Evolutionary conservation across 2,329 filamentous ascomycete species (phyloP).

Genomic region (Ramichloridium luteum): DNA sequence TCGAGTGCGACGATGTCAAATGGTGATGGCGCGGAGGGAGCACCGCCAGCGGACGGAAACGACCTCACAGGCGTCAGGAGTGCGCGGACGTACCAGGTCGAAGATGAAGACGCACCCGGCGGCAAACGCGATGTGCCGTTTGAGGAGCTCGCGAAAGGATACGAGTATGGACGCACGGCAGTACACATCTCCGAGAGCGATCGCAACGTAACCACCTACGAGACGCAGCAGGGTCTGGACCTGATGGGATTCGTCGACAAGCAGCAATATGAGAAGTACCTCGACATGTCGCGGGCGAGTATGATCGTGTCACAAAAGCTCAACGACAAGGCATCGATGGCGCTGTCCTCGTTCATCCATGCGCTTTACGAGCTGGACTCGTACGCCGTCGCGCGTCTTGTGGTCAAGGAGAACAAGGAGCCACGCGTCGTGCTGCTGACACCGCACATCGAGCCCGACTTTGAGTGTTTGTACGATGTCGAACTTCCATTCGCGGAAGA

Average conservation of each 20-base stretch:
- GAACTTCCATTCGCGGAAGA: slow-evolving; percentile 91
- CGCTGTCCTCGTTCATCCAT: slow-evolving; percentile 79
- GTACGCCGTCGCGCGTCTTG: slow-evolving; percentile 75
- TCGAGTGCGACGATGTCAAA: slow-evolving; percentile 37
- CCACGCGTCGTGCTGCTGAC: slow-evolving; percentile 67
- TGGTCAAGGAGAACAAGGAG: slow-evolving; percentile 69
- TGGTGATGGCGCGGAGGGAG: slow-evolving; percentile 18
- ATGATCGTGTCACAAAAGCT: slow-evolving; percentile 64
- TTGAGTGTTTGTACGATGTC: slow-evolving; percentile 79
- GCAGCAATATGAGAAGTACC: slow-evolving; percentile 59
- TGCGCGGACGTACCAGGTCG: slow-evolving; percentile 67
- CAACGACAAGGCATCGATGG: slow-evolving; percentile 72
- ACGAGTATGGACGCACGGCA: slow-evolving; percentile 82
- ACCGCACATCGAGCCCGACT: slow-evolving; percentile 63
- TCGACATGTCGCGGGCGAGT: slow-evolving; percentile 71
- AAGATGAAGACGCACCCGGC: slow-evolving; percentile 60
- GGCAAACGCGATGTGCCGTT: slow-evolving; percentile 71
- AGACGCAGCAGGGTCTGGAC: slow-evolving; percentile 61
- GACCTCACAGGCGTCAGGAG: slow-evolving; percentile 60
- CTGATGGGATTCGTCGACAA: slow-evolving; percentile 75
- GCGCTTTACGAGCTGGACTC: slow-evolving; percentile 74
- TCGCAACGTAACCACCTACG: slow-evolving; percentile 74
- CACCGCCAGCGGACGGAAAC: slow-evolving; percentile 24
- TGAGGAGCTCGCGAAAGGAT: slow-evolving; percentile 82
- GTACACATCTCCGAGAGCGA: slow-evolving; percentile 83